Evolutionary conservation across 2,329 filamentous ascomycete genomes (phyloP).

Genomic region (Fusarium albidum): DNA sequence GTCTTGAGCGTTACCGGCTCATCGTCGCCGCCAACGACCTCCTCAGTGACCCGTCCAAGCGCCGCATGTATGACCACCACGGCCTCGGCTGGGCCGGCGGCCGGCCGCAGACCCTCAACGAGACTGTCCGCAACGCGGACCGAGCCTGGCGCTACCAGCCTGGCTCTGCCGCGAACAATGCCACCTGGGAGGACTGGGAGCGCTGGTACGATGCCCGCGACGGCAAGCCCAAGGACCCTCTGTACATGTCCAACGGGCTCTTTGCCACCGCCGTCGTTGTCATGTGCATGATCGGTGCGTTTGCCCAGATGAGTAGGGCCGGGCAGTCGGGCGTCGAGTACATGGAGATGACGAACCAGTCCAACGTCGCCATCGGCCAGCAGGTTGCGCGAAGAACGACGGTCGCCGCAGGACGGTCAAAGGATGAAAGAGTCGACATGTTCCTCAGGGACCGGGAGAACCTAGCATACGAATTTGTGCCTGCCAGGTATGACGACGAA

Average conservation of each 20-base stretch:
- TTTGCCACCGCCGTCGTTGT: constrained; percentile 77
- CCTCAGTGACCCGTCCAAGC: constrained; percentile 80
- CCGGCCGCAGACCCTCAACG: constrained; percentile 61
- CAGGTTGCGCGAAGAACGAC: constrained; percentile 62
- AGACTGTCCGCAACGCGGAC: constrained; percentile 49
- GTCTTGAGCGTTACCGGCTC: constrained; percentile 89
- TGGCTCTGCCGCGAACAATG: constrained; percentile 70
- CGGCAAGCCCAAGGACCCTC: constrained; percentile 55
- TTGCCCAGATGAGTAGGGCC: constrained; percentile 76
- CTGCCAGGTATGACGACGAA: constrained; percentile 42
- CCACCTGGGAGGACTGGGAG: constrained; percentile 99
- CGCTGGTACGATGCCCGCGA: constrained; percentile 70
- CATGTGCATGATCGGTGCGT: constrained; percentile 73
- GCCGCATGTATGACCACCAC: constrained; percentile 81
- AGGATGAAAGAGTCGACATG: constrained; percentile 74
- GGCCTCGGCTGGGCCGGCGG: constrained; percentile 80
- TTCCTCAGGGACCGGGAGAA: constrained; percentile 80
- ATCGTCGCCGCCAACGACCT: constrained; percentile 89
- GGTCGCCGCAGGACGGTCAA: constrained; percentile 59
- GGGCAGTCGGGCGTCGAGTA: constrained; percentile 68
- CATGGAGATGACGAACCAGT: constrained; percentile 71
- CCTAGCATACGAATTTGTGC: constrained; percentile 43
- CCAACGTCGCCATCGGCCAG: constrained; percentile 71
- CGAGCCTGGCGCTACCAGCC: constrained; percentile 58
- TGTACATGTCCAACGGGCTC: constrained; percentile 79